phyloP scores from a whole-genome alignment of 2,329 filamentous ascomycete genomes.

The Diaporthe capsici region DNA sequence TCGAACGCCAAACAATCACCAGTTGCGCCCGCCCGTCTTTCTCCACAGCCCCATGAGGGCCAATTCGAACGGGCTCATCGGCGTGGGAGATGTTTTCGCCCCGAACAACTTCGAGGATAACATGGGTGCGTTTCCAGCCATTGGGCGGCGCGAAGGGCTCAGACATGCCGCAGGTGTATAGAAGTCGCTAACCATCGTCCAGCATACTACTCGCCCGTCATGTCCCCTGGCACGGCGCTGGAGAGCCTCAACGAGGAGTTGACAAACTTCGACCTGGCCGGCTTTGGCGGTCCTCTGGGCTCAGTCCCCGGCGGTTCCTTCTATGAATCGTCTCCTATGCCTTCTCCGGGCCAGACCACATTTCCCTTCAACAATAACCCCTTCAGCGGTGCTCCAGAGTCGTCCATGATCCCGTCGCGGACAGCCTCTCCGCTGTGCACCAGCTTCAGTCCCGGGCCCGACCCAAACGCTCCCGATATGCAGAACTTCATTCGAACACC shows the following conservation, averaged over 20 bases:
- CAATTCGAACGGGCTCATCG: slow-evolving; percentile 39
- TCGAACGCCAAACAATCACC: slow-evolving; percentile 39
- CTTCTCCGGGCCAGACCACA: slow-evolving; percentile 37
- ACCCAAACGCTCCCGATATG: slow-evolving; percentile 17
- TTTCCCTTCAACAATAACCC: slow-evolving; percentile 41
- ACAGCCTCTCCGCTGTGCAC: slow-evolving; percentile 38
- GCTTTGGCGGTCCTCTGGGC: slow-evolving; percentile 39
- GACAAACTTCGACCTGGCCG: slow-evolving; percentile 40
- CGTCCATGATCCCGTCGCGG: slow-evolving; percentile 35
- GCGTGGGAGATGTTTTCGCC: slow-evolving; percentile 40
- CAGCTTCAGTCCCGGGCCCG: slow-evolving; percentile 31
- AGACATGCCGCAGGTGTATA: background rate
- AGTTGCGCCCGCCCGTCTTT: slow-evolving; percentile 40
- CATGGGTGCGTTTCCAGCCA: slow-evolving; percentile 38
- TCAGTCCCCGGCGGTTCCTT: slow-evolving; percentile 33
- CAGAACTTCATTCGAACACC: slow-evolving; percentile 37
- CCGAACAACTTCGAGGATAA: slow-evolving; percentile 38
- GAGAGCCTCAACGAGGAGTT: slow-evolving; percentile 42
- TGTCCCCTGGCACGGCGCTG: slow-evolving; percentile 39
- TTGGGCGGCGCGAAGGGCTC: background rate
- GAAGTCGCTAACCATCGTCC: slow-evolving; percentile 7
- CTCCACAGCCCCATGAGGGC: slow-evolving; percentile 41
- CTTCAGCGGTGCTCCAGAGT: slow-evolving; percentile 40
- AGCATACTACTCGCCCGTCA: slow-evolving; percentile 41
- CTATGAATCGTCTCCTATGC: slow-evolving; percentile 40